Percentiles rank a stretch among this genome's conserved stretches.
Evolutionary conservation across 768 basidiomycete species (phyloP).

Genomic region (Auricularia sp.): DNA sequence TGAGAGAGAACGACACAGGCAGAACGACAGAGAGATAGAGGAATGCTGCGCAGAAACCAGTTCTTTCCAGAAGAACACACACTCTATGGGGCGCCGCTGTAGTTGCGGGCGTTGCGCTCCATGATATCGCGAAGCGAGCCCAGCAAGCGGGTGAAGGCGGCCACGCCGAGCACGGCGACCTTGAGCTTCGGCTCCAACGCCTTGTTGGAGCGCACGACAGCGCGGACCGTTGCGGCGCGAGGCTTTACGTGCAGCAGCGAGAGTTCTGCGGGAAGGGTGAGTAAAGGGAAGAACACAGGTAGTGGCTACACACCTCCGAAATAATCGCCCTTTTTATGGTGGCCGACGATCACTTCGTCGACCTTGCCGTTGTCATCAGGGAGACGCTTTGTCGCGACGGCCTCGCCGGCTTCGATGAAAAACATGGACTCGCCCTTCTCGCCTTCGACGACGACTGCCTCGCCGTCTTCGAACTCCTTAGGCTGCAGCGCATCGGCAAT

Average conservation of each 20-base stretch:
- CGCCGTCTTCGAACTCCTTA: conserved; percentile 69
- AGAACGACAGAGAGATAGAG: not conserved
- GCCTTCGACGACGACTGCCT: conserved; percentile 82
- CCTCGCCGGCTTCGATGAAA: conserved; percentile 92
- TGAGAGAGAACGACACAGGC: not conserved
- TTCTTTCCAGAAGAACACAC: no score
- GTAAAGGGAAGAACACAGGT: not conserved
- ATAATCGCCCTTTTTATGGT: conserved; percentile 85
- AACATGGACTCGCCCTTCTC: conserved; percentile 97
- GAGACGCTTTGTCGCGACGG: conserved; percentile 71
- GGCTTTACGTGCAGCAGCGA: conserved; percentile 82
- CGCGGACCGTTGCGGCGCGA: conserved; percentile 94
- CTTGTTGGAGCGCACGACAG: conserved; percentile 41
- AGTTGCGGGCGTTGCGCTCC: conserved; percentile 59
- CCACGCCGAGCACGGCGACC: conserved; percentile 86
- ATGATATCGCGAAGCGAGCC: conserved; percentile 89
- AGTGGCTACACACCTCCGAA: conserved; percentile 73
- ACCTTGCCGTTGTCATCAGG: conserved; percentile 46
- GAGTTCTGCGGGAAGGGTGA: conserved; percentile 49
- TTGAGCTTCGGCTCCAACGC: conserved; percentile 56
- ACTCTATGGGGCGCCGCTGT: not conserved
- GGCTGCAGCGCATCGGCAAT: conserved; percentile 93
- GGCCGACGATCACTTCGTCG: conserved; percentile 63
- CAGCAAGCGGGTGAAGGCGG: conserved; percentile 87
- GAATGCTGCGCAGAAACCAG: no score